Evolutionary conservation across 495 filamentous ascomycete genomes (phyloP).

Genomic region (Trichocladium antarcticum): DNA sequence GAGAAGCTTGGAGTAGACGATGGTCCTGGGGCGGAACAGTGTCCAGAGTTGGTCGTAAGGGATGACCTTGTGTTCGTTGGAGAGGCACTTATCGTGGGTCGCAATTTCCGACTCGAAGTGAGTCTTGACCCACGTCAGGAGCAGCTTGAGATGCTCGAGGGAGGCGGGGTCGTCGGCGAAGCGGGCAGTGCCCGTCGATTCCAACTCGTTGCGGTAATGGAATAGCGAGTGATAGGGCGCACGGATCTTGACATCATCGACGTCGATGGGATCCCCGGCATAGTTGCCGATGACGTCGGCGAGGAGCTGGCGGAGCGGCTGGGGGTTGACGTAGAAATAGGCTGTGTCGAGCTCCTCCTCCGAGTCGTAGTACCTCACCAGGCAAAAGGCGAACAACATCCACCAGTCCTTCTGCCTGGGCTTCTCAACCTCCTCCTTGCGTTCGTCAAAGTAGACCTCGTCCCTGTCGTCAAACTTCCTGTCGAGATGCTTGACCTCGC

Average conservation of each 20-base stretch:
- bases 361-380: constrained; percentile 21
- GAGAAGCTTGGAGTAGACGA: constrained; percentile 20
- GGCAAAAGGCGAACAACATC: constrained; percentile 26
- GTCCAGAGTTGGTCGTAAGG: constrained; percentile 29
- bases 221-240: constrained; percentile 28
- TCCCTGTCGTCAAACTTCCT: constrained; percentile 21
- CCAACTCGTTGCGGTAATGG: constrained; percentile 21
- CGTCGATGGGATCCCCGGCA: constrained; percentile 23
- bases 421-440: constrained; percentile 19
- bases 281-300: constrained; percentile 24
- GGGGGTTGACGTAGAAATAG: constrained; percentile 24
- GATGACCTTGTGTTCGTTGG: constrained; percentile 21
- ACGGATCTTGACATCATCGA: constrained; percentile 23
- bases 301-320: constrained; percentile 25
- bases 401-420: constrained; percentile 30
- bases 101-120: constrained; percentile 27
- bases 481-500: constrained; percentile 32
- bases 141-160: constrained; percentile 20
- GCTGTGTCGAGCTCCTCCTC: constrained; percentile 16
- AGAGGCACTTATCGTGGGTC: constrained; percentile 22
- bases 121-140: constrained; percentile 27
- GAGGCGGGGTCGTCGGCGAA: constrained; percentile 25
- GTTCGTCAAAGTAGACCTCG: constrained; percentile 22
- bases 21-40: constrained; percentile 22
- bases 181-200: constrained; percentile 17